phyloP scores from a whole-genome alignment of 306 rosid species.

The Castanea mollissima region DNA sequence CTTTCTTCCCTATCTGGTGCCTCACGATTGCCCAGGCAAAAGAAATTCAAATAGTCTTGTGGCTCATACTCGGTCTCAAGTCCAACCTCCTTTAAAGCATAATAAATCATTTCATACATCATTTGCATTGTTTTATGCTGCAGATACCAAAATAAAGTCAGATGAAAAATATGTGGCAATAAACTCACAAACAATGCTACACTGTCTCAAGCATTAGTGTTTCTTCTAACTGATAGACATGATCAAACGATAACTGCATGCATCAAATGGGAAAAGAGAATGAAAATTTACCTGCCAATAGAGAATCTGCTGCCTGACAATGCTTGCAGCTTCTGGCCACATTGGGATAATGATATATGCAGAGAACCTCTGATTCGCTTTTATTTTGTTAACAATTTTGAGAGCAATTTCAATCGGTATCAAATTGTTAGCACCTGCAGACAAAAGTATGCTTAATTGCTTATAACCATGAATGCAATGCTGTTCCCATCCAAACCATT shows the following conservation, averaged over 20 bases:
- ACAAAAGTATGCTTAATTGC: neutral
- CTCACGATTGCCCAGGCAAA: constrained; percentile 96
- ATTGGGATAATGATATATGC: constrained; percentile 74
- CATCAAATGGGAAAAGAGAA: neutral
- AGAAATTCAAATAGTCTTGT: constrained; percentile 90
- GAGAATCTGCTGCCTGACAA: constrained; percentile 65
- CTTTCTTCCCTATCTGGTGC: constrained; percentile 24
- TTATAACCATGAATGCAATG: neutral
- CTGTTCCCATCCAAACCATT: neutral
- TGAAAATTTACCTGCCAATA: constrained; percentile 67
- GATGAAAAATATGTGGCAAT: constrained; percentile 5
- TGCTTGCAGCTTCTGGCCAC: constrained; percentile 93
- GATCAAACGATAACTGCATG: neutral
- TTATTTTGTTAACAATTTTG: constrained; percentile 67
- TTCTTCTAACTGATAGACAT: neutral
- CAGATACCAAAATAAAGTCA: constrained; percentile 16
- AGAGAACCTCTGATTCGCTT: constrained; percentile 61
- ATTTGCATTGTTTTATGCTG: constrained; percentile 92
- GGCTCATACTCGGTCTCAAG: constrained; percentile 69
- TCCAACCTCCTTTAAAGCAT: constrained; percentile 67
- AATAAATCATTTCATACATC: constrained; percentile 82
- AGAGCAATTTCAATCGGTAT: constrained; percentile 90
- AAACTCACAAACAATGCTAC: constrained; percentile 1
- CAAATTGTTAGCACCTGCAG: constrained; percentile 73
- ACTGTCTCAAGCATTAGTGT: neutral